Evolutionary conservation across 306 rosid genomes (phyloP).

Genomic region (Acacia crassicarpa): DNA sequence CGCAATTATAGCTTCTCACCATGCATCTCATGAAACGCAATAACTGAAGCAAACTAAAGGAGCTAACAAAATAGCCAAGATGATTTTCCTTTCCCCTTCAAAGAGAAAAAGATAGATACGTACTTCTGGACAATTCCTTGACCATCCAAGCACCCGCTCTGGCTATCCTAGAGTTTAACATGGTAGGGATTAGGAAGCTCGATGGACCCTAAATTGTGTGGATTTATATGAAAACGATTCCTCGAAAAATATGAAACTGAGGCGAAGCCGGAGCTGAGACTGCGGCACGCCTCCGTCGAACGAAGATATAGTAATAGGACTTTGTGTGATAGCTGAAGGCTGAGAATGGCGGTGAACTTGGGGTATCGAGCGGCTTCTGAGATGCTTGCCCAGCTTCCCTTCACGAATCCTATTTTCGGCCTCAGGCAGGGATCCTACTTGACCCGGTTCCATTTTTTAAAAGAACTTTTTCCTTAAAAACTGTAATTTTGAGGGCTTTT

Average conservation of each 20-base stretch:
- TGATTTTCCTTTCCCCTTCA: neutral
- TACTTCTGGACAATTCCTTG: slow-evolving; percentile 30
- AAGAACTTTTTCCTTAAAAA: too few species aligned
- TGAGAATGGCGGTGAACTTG: neutral
- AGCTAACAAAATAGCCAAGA: neutral
- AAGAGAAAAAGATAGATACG: neutral
- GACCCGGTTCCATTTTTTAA: neutral
- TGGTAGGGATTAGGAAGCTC: neutral
- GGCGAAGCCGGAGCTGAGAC: neutral
- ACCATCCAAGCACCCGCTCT: slow-evolving; percentile 19
- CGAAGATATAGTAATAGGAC: neutral
- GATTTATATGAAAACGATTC: neutral
- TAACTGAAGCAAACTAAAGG: neutral
- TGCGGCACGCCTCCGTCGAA: neutral
- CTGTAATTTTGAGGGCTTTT: too few species aligned
- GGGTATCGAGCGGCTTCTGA: neutral
- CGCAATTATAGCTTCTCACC: neutral
- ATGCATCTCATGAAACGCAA: neutral
- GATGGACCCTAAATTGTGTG: neutral
- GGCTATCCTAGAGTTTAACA: slow-evolving; percentile 18
- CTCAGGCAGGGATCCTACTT: neutral
- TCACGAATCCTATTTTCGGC: neutral
- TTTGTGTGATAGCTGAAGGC: neutral
- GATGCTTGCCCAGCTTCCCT: neutral
- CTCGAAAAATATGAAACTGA: neutral